Evolutionary conservation across 257 asterid genomes (phyloP).

Genomic region (Linaria vulgaris): DNA sequence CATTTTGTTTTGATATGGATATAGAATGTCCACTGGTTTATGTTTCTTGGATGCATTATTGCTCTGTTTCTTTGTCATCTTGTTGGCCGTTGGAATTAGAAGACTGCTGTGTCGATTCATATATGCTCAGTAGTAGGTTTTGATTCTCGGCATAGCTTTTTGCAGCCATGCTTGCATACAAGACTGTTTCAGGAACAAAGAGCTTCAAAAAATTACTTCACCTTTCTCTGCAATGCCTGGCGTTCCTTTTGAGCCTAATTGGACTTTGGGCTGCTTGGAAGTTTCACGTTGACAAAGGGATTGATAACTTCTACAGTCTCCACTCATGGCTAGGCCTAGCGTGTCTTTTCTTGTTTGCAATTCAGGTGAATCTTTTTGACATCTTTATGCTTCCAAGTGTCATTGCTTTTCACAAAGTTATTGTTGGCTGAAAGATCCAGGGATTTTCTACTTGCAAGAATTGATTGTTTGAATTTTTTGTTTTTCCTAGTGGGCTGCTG

Average conservation of each 20-base stretch:
- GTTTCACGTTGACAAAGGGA: slow-evolving; percentile 73
- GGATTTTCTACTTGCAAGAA: background rate
- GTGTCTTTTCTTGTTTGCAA: slow-evolving; percentile 67
- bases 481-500: slow-evolving; percentile 63
- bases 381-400: slow-evolving; percentile 1
- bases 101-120: background rate
- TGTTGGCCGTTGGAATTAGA: background rate
- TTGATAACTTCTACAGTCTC: slow-evolving; percentile 80
- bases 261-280: slow-evolving; percentile 90
- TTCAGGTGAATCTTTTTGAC: slow-evolving; percentile 53
- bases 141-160: slow-evolving; percentile 16
- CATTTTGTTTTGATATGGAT: background rate
- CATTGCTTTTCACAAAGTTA: background rate
- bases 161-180: slow-evolving; percentile 89
- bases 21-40: background rate
- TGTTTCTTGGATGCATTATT: background rate
- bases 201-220: slow-evolving; percentile 61
- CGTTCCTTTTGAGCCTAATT: slow-evolving; percentile 48
- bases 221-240: slow-evolving; percentile 60
- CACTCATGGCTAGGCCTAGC: slow-evolving; percentile 91
- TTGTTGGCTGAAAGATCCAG: background rate
- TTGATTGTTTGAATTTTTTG: background rate
- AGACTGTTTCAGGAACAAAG: slow-evolving; percentile 76
- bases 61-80: background rate
- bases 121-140: slow-evolving; percentile 16